Base-by-base conservation (phyloP, 1,139 yeast genomes). In the Yamadazyma blattariae region DNA sequence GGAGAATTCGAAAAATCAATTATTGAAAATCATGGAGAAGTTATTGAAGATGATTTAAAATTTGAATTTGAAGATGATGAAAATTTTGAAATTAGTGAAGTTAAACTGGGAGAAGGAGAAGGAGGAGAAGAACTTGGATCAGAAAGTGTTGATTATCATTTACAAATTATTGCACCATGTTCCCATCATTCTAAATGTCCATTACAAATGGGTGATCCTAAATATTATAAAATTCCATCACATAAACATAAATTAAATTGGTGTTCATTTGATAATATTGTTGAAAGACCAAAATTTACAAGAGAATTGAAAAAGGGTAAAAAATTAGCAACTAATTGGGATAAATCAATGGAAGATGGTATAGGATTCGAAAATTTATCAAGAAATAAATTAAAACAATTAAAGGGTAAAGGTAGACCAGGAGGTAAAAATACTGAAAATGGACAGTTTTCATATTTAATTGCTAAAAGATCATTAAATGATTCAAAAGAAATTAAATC, bases 141-240 rank as follows among this genome's bases (percentile, higher is more conserved):
- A 16, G 50, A 56, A 44, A 48, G 59, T 48, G 63, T 66, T 4
- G 72, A 71, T 45, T 81, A 72, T 49, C 80, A 81, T 45, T 48
- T 84, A 29, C 72, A 71, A 35, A 71, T 90, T 9, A 52, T 92
- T 21, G 96, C 96, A 0, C 98, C 98, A 4, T 92, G 97, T 54
- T 63, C 95, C 0, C 97, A 92, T 56, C 97, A 89, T 50, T 77
- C 82, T 20, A 75, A 69, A 47, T 90, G 97, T 52, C 97, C 98
- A 0, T 63, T 92, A 36, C 97, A 89, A 55, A 71, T 79, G 22
- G 81, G 82, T 11, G 84, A 82, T 40, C 88, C 90, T 6, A 78
- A 78, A 29, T 79, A 71, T 46, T 83, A 82, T 50, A 69, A 71
- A 34, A 72, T 74, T 29, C 77, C 81, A n/a, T 70, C 75, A 33